Evolutionary conservation across 202 grass and related monocot species (phyloP), one percentile per base, ranked within the genome.

Genomic region (Carex arenaria): DNA sequence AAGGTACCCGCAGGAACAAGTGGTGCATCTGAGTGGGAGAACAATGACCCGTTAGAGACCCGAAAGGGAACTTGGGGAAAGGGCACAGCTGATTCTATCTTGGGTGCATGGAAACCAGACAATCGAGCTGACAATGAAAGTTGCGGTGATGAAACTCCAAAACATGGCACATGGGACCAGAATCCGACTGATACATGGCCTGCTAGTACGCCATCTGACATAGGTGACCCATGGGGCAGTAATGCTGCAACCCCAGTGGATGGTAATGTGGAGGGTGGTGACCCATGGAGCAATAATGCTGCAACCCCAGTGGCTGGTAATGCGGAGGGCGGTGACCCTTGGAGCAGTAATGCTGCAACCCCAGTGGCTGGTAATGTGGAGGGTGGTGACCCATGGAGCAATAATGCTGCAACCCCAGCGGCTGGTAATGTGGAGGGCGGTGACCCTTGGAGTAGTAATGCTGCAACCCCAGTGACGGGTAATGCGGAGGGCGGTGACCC

Each of bases 161-260:
- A 70, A 86, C 79, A 81, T 18, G 63, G 59, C 64, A 82, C 31
- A 60, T 88, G 86, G 86, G 64, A 51, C 54, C 80, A 30, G 61
- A 87, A 56, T 53, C 64, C 11, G 62, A 84, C 80, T 67, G 72
- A 65, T 31, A 11, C 28, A 34, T 78, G 52, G 73, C 13, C 73
- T 78, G 73, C 30, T 78, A 78, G 31, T 78, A 59, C 10, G 0
- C 42, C 68, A 72, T 72, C 73, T 59, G 80, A 69, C 64, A 68
- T 82, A n/a, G 80, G 64, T 67, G 80, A 82, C 8, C 80, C 80
- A 34, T 82, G 80, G 80, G 56, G 23, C 64, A 67, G 62, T 57
- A 70, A 65, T 84, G 80, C 79, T 13, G 14, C 74, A 60, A 26
- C 83, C 31, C 67, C 86, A 19, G 82, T 63, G 79, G 84, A 40